These are phyloP conservation scores for Dichomitus squalens DNA, from an alignment of 1,284 basidiomycete genomes.

Conservation along the genomic window DNA sequence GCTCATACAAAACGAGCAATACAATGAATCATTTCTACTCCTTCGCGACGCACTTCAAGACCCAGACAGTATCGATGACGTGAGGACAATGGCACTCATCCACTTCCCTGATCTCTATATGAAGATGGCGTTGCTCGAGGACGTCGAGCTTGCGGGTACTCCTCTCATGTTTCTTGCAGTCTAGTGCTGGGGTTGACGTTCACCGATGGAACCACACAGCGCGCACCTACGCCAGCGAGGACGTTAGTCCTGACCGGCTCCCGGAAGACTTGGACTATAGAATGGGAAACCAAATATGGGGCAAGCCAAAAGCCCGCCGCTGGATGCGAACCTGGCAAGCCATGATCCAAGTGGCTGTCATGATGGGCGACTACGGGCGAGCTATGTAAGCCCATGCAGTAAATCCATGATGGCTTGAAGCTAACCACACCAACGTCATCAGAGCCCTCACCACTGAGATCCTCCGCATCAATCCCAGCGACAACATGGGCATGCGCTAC, in stretches of 20 bases:
- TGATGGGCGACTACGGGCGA: not conserved
- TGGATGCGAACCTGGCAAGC: not conserved
- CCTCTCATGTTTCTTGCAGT: too few relatives aligned
- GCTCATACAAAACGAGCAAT: not conserved
- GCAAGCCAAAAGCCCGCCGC: not conserved
- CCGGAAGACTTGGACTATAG: not conserved
- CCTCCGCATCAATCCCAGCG: constrained; percentile 35
- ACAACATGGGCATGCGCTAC: constrained; percentile 33
- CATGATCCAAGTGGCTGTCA: not conserved
- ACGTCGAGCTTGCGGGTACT: not conserved
- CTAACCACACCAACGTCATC: too few relatives aligned
- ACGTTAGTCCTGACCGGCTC: too few relatives aligned
- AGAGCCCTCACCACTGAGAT: constrained; percentile 40
- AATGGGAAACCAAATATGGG: not conserved
- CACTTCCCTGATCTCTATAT: not conserved
- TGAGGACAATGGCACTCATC: not conserved
- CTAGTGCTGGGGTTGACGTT: too few relatives aligned
- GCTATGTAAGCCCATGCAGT: not conserved
- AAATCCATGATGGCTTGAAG: too few relatives aligned
- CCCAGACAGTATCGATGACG: not conserved
- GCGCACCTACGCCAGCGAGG: too few relatives aligned
- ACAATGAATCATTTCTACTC: not conserved
- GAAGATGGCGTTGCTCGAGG: not conserved
- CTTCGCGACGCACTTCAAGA: not conserved
- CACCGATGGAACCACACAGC: too few relatives aligned